These are phyloP conservation scores for Luzula sylvatica DNA, from an alignment of 176 grass and related monocot species.

Conservation along the genomic window DNA sequence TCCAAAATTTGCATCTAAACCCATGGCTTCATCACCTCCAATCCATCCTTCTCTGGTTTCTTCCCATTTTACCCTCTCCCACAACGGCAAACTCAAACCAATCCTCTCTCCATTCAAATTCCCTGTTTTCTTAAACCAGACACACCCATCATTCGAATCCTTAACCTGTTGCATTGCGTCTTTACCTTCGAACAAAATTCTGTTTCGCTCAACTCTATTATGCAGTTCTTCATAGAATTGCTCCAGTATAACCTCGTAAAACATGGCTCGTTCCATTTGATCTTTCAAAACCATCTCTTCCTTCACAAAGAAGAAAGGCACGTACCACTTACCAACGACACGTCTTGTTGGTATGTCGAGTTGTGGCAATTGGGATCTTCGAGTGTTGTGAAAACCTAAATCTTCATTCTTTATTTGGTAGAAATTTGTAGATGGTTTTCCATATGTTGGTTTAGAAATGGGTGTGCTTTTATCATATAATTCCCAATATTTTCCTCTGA, in stretches of 20 bases:
- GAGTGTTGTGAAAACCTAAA: constrained; percentile 14
- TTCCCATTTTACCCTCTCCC: constrained; percentile 57
- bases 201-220: neutral
- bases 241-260: constrained; percentile 44
- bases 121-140: constrained; percentile 39
- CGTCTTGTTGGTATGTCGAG: neutral
- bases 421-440: constrained; percentile 15
- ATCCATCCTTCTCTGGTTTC: constrained; percentile 35
- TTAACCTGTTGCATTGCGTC: neutral
- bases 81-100: constrained; percentile 33
- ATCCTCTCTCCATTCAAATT: constrained; percentile 10
- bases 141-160: constrained; percentile 22
- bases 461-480: constrained; percentile 16
- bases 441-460: constrained; percentile 11
- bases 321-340: constrained; percentile 41
- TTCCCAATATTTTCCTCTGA: constrained; percentile 34
- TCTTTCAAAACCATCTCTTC: constrained; percentile 8
- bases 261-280: constrained; percentile 35
- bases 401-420: constrained; percentile 30
- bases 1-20: constrained; percentile 16
- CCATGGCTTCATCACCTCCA: constrained; percentile 30
- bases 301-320: constrained; percentile 38
- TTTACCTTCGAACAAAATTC: constrained; percentile 23
- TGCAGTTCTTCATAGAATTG: constrained; percentile 37
- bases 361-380: constrained; percentile 7